These are phyloP conservation scores for Xylaria sp. DNA, from an alignment of 2,329 filamentous ascomycete genomes.

Conservation along the genomic window DNA sequence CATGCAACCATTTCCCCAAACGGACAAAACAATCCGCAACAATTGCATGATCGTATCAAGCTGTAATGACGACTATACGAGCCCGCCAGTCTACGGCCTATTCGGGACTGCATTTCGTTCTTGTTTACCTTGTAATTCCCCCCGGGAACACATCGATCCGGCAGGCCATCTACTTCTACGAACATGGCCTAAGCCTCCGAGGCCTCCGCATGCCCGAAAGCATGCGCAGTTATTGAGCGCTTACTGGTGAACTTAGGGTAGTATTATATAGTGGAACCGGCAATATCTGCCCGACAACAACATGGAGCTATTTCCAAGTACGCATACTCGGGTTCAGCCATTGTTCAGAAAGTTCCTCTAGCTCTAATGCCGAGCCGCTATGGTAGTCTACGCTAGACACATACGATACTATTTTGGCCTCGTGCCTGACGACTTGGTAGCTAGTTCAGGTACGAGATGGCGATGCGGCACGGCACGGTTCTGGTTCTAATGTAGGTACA, in stretches of 20 bases:
- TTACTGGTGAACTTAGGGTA: conserved; percentile 23
- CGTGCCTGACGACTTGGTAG: not conserved
- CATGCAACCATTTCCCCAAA: conserved; percentile 23
- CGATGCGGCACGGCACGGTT: conserved; percentile 31
- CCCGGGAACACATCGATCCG: not conserved
- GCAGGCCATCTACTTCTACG: conserved; percentile 8
- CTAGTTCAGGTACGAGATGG: not conserved
- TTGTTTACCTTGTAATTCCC: not conserved
- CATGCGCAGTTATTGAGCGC: conserved; percentile 23
- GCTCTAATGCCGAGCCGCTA: conserved; percentile 23
- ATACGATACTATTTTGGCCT: conserved; percentile 22
- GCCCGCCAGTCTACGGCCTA: not conserved
- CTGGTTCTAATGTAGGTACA: not conserved
- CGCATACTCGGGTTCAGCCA: not conserved
- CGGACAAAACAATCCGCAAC: conserved; percentile 3
- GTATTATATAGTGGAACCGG: conserved; percentile 13
- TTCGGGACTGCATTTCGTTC: not conserved
- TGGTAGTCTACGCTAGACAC: not conserved
- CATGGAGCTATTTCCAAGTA: not conserved
- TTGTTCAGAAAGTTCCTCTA: conserved; percentile 9
- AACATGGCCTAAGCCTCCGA: conserved; percentile 6
- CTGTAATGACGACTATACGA: conserved; percentile 6
- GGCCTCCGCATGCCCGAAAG: conserved; percentile 30
- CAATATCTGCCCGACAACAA: not conserved
- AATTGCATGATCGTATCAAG: conserved; percentile 3